These are phyloP conservation scores for Rhipidocladum racemiflorum DNA, from an alignment of 176 grass and related monocot species.

Conservation along the genomic window DNA sequence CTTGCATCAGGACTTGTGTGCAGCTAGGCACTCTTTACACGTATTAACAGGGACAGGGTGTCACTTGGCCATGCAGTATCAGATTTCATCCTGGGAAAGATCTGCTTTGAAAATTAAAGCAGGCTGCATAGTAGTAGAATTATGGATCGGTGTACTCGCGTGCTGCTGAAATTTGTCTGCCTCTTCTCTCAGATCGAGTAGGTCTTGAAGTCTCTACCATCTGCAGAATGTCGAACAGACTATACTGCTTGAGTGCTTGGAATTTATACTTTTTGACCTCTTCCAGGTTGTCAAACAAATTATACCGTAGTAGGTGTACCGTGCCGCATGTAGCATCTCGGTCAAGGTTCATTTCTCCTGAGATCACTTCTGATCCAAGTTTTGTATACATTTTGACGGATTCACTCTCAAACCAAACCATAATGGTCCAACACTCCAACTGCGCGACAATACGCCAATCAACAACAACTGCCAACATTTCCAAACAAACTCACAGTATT, in stretches of 20 bases:
- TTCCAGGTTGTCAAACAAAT: background rate
- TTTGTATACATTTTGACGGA: background rate
- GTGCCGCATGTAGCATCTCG: background rate
- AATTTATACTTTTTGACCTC: background rate
- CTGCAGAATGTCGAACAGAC: background rate
- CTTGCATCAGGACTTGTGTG: background rate
- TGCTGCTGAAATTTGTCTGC: background rate
- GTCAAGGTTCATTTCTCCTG: background rate
- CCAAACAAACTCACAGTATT: background rate
- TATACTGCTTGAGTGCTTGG: background rate
- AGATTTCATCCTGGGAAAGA: background rate
- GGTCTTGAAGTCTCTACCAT: background rate
- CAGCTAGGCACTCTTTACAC: background rate
- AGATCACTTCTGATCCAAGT: background rate
- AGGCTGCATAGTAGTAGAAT: background rate
- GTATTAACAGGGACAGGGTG: background rate
- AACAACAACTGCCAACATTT: background rate
- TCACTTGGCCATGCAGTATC: background rate
- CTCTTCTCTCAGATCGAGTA: background rate
- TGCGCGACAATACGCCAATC: background rate
- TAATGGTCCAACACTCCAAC: too few species aligned
- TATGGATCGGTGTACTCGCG: background rate
- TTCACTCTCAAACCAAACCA: background rate
- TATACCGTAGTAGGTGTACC: background rate
- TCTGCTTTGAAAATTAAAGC: background rate